These are phyloP conservation scores for Pseudozyma pruni DNA, from an alignment of 1,284 basidiomycete species.

Conservation along the genomic window DNA sequence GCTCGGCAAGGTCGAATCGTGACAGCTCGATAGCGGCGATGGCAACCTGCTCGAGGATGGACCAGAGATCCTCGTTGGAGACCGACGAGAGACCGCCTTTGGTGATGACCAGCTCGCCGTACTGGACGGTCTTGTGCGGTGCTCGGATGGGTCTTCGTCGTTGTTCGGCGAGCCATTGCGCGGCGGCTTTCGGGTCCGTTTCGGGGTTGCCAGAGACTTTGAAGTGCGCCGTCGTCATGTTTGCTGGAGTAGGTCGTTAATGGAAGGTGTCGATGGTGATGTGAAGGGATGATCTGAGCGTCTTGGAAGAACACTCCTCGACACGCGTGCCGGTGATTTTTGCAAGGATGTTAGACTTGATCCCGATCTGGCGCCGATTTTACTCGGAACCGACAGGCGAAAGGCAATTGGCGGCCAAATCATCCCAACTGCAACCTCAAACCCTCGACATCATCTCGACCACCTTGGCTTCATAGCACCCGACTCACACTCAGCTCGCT, in stretches of 20 bases:
- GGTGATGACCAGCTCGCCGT: constrained; percentile 74
- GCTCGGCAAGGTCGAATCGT: constrained; percentile 80
- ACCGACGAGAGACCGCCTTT: constrained; percentile 71
- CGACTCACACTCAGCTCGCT: too few species aligned
- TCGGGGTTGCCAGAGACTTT: constrained; percentile 32
- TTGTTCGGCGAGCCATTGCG: constrained; percentile 54
- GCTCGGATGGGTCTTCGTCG: constrained; percentile 69
- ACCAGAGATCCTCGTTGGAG: constrained; percentile 72
- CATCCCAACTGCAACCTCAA: neutral
- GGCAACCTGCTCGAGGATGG: constrained; percentile 86
- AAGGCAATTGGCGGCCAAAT: neutral
- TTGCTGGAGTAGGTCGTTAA: neutral
- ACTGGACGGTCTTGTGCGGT: constrained; percentile 78
- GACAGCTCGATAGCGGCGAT: constrained; percentile 87
- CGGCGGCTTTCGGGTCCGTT: constrained; percentile 41
- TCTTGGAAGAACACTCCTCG: constrained; percentile 4
- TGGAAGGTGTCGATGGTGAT: neutral
- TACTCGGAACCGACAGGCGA: constrained; percentile 15
- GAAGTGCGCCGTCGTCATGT: constrained; percentile 14
- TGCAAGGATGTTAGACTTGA: neutral
- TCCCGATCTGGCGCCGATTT: constrained; percentile 3
- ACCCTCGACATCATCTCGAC: too few species aligned
- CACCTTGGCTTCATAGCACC: neutral
- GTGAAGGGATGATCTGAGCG: constrained; percentile 14
- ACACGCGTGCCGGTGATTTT: too few species aligned